Base-by-base conservation (phyloP, 2,329 filamentous ascomycete species). In the Neoscytalidium dimidiatum region DNA sequence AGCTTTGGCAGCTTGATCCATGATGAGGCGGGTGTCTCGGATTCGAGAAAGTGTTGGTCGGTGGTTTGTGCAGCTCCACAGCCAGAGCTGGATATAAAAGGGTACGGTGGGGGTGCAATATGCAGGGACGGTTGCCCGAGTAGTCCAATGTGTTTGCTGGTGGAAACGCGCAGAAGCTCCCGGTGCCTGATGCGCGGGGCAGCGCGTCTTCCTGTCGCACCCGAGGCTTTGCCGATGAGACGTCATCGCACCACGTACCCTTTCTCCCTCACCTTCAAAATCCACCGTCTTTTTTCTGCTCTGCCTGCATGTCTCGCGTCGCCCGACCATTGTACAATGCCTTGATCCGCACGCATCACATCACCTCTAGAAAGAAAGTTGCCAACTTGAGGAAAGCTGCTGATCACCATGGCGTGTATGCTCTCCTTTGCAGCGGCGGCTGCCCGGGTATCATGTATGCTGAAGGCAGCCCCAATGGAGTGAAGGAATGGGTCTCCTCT, bases 381-480 rank as follows among this genome's bases (percentile, higher is more conserved):
- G 79, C 82, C 28, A 82, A 82, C 64, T 82, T 94, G 23, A 86
- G 82, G 58, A 89, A 90, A 74, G 87, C 88, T 2, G 87, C 89
- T 6, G 82, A 85, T 33, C 81, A 84, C 52, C 80, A 85, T 68
- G 79, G 87, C 64, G 84, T 88, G 58, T 89, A 85, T 68, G 86
- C 90, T 1, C 79, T 93, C 3, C 79, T 92, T 1, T 85, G 90
- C 28, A 88, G 84, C 67, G 90, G 90, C 11, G 86, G 88, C 1
- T 85, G 84, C 26, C 91, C 91, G 0, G 91, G 91, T 1, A 88
- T 94, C 69, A 93, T 94, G 90, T 92, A 92, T 72, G 90, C 89
- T 57, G 88, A 92, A 72, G 86, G 87, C 1, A 78, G 83, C n/a
- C 82, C 85, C 69, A 70, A 72, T 1, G 80, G 81, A 1, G 85